These are phyloP conservation scores for Rutidosis leptorrhynchoides DNA, from an alignment of 129 eudicot genomes.

Conservation along the genomic window DNA sequence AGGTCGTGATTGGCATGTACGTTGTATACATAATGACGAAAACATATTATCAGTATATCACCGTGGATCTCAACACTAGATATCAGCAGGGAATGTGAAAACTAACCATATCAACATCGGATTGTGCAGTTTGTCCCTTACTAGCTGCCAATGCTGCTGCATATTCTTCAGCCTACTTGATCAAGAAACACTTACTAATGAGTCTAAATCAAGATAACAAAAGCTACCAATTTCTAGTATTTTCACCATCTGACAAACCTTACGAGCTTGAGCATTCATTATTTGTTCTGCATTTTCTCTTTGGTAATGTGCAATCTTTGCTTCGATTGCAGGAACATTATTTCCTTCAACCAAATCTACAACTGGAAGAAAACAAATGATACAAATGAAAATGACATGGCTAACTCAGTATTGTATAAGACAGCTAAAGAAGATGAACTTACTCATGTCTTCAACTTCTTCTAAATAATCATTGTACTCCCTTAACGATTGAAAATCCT, in stretches of 20 bases:
- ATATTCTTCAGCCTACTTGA: constrained; percentile 82
- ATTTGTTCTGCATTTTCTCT: constrained; percentile 93
- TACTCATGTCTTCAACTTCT: constrained; percentile 99
- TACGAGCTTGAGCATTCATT: constrained; percentile 89
- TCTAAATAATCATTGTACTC: constrained; percentile 95
- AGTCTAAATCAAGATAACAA: not conserved
- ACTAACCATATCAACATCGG: constrained; percentile 71
- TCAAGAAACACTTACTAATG: constrained; percentile 15
- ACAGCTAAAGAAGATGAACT: constrained; percentile 30
- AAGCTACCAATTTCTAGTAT: not conserved
- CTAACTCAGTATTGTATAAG: constrained; percentile 2
- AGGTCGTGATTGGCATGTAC: not conserved
- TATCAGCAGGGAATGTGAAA: constrained; percentile 6
- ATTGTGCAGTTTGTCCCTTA: constrained; percentile 58
- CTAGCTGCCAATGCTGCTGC: constrained; percentile 99
- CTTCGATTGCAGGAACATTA: constrained; percentile 81
- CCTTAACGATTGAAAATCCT: constrained; percentile 77
- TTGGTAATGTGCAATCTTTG: constrained; percentile 65
- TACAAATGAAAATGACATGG: constrained; percentile 15
- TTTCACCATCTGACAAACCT: constrained; percentile 40
- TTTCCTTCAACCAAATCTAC: constrained; percentile 70
- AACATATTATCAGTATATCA: not conserved
- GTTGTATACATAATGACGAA: not conserved
- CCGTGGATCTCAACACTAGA: constrained; percentile 1
- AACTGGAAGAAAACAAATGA: constrained; percentile 38